A percentile compares a stretch with the other conserved stretches of the same genome.
These are phyloP conservation scores for Paramarasmius palmivorus DNA, from an alignment of 1,284 basidiomycete genomes.

Conservation along the genomic window DNA sequence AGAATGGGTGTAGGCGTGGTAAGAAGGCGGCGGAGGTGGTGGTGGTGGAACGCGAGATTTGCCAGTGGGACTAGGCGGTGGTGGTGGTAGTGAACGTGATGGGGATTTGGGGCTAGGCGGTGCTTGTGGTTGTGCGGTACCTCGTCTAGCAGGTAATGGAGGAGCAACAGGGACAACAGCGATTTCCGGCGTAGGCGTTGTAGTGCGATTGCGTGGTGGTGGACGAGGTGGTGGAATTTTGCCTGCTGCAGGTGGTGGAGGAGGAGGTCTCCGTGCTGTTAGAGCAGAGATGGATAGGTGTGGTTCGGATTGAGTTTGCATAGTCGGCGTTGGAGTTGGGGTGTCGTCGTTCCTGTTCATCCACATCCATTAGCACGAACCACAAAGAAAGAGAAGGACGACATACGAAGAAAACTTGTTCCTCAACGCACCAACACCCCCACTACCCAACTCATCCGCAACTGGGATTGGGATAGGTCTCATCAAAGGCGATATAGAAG, in stretches of 20 bases:
- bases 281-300: neutral
- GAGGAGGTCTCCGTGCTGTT: conserved; percentile 1
- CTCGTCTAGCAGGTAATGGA: conserved; percentile 16
- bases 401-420: conserved; percentile 53
- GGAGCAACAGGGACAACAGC: too few species aligned
- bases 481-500: conserved; percentile 38
- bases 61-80: too few species aligned
- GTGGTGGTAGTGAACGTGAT: too few species aligned
- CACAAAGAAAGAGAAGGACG: conserved; percentile 6
- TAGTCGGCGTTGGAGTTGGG: conserved; percentile 9
- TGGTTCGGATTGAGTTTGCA: conserved; percentile 7
- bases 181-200: too few species aligned
- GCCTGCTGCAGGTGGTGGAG: conserved; percentile 23
- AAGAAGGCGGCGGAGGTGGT: conserved; percentile 1
- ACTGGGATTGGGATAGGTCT: conserved; percentile 39
- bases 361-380: neutral
- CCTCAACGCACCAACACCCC: conserved; percentile 44
- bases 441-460: conserved; percentile 20
- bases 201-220: conserved; percentile 24
- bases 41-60: too few species aligned
- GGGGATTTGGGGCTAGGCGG: neutral
- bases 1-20: neutral
- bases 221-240: conserved; percentile 30
- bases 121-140: conserved; percentile 1
- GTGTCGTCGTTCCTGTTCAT: too few species aligned